Evolutionary conservation across 2,329 filamentous ascomycete genomes (phyloP).

Genomic region (Blastomyces emzantsi): DNA sequence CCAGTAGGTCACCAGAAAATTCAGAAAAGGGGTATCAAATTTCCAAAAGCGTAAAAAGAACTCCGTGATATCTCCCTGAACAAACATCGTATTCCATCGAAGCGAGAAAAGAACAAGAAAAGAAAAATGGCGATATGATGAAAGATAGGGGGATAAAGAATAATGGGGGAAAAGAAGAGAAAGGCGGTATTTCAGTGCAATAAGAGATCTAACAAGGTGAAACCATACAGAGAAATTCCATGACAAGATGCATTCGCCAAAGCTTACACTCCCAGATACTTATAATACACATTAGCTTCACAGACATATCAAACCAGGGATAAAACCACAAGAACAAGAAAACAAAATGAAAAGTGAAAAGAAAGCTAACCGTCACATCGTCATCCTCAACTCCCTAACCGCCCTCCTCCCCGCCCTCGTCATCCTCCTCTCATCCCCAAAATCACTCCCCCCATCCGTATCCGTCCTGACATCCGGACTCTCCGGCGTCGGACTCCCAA

Average conservation of each 20-base stretch:
- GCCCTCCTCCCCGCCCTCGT: conserved; percentile 29
- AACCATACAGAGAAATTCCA: not conserved
- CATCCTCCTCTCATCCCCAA: conserved; percentile 27
- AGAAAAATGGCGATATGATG: not conserved
- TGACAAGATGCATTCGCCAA: no score
- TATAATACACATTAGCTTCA: not conserved
- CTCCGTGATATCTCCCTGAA: not conserved
- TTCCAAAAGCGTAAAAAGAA: not conserved
- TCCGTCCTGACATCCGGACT: conserved; percentile 32
- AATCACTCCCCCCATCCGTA: conserved; percentile 30
- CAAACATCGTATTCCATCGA: not conserved
- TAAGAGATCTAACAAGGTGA: not conserved
- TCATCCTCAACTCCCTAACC: conserved; percentile 28
- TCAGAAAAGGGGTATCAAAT: not conserved
- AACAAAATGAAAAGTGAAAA: not conserved
- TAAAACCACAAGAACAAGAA: not conserved
- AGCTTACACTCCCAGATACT: not conserved
- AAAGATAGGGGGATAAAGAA: not conserved
- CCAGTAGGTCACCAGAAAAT: not conserved
- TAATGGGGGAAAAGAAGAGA: not conserved
- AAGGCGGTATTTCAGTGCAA: not conserved
- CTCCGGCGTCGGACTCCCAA: conserved; percentile 29
- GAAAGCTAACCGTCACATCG: conserved; percentile 23
- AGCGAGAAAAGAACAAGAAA: no score
- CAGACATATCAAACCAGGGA: not conserved